Evolutionary conservation across 2,329 filamentous ascomycete species (phyloP).

Genomic region (Leptographium galeiforme): DNA sequence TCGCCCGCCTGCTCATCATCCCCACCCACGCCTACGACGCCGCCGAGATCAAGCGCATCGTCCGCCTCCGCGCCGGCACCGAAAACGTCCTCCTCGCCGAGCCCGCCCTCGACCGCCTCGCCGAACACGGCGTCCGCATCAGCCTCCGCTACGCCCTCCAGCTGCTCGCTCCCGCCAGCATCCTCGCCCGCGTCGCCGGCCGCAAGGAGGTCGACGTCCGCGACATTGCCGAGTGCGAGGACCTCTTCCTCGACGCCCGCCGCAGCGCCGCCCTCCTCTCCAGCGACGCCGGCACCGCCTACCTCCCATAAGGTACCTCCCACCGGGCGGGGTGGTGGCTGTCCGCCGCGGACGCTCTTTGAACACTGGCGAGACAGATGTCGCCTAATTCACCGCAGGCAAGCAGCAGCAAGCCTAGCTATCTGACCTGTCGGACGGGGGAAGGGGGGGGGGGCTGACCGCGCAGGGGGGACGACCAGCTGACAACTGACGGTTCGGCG

Average conservation of each 20-base stretch:
- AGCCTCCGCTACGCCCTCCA: conserved; percentile 89
- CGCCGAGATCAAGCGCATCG: conserved; percentile 85
- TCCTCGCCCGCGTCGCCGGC: conserved; percentile 76
- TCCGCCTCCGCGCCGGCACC: conserved; percentile 68
- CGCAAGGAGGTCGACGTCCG: conserved; percentile 62
- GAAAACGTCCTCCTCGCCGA: conserved; percentile 71
- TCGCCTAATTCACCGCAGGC: no score
- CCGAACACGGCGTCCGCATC: conserved; percentile 75
- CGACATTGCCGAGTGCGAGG: conserved; percentile 70
- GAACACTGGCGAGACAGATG: no score
- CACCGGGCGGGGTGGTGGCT: neutral
- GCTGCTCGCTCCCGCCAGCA: conserved; percentile 77
- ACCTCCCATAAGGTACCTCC: conserved; percentile 51
- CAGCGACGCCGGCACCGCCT: conserved; percentile 48
- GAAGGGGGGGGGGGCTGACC: no score
- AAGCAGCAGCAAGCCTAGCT: no score
- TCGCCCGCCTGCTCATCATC: conserved; percentile 88
- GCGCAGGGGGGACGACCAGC: no score
- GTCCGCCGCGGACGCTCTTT: no score
- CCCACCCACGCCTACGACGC: conserved; percentile 82
- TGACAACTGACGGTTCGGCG: no score
- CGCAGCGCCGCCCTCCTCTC: conserved; percentile 60
- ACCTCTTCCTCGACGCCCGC: conserved; percentile 70
- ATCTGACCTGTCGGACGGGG: no score
- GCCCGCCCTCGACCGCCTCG: conserved; percentile 73